Percentiles rank a stretch among this genome's conserved stretches.
These are phyloP conservation scores for Hypsizygus marmoreus DNA, from an alignment of 768 basidiomycete species.

Conservation along the genomic window DNA sequence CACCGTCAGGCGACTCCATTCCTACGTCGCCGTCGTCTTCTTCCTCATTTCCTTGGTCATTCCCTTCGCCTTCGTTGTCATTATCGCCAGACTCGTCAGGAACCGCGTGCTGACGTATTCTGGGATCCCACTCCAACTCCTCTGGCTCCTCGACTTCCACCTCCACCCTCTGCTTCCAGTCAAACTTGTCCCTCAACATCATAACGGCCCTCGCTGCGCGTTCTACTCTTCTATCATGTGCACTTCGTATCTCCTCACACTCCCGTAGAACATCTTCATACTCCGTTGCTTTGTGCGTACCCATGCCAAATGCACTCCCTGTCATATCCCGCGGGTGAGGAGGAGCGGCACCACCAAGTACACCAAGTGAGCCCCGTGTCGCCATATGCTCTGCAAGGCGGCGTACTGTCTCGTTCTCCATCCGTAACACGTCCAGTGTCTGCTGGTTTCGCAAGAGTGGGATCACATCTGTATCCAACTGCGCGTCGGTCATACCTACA, in stretches of 20 bases:
- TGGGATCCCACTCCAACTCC: conserved; percentile 72
- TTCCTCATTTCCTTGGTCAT: conserved; percentile 26
- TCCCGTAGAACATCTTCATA: conserved; percentile 68
- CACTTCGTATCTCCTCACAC: conserved; percentile 64
- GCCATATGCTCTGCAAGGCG: conserved; percentile 67
- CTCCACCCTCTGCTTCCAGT: conserved; percentile 80
- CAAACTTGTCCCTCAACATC: conserved; percentile 78
- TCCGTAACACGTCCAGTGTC: conserved; percentile 70
- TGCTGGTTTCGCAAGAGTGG: conserved; percentile 79
- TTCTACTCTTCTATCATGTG: conserved; percentile 76
- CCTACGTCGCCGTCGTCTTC: conserved; percentile 25
- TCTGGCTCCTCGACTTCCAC: conserved; percentile 81
- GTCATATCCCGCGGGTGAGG: conserved; percentile 28
- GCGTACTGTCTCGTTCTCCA: conserved; percentile 73
- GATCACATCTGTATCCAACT: conserved; percentile 73
- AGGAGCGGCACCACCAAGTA: conserved; percentile 39
- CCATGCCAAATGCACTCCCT: conserved; percentile 7
- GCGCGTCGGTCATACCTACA: conserved; percentile 56
- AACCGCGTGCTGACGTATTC: conserved; percentile 23
- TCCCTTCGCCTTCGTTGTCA: conserved; percentile 22
- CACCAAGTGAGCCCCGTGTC: conserved; percentile 55
- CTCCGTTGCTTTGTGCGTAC: conserved; percentile 40
- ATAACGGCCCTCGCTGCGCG: conserved; percentile 78
- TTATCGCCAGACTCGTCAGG: no score
- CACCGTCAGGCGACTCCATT: conserved; percentile 19